Conservation (phyloP, 441 rosid genomes). For the Adansonia rubrostipa region DNA sequence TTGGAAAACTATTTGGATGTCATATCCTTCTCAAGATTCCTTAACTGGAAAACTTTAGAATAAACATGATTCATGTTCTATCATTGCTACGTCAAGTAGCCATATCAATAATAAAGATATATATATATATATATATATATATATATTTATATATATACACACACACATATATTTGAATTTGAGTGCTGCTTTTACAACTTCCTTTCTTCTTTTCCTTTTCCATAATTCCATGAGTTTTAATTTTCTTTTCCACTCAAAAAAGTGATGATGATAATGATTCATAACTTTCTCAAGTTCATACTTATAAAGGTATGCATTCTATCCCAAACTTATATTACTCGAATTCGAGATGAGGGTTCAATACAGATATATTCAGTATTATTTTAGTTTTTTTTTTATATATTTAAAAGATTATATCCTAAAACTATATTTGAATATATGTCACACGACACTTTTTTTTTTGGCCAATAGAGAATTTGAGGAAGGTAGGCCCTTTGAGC, state of each 20-base stretch:
- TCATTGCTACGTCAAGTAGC: neutral
- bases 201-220: neutral
- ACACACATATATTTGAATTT: no score
- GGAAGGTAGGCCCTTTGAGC: no score
- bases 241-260: neutral
- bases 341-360: no score
- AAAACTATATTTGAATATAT: no score
- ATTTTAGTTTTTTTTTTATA: no score
- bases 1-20: neutral
- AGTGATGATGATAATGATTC: neutral
- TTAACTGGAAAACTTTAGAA: neutral
- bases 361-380: no score
- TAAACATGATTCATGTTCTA: neutral
- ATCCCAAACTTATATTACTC: no score
- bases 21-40: neutral
- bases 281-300: conserved; percentile 1
- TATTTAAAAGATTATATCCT: no score
- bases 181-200: neutral
- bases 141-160: no score
- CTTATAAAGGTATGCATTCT: neutral
- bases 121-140: no score
- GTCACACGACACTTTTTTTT: no score
- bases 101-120: neutral
- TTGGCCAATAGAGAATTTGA: no score
- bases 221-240: neutral